Conservation (phyloP, 1,139 yeast species). For the Geotrichum cucujoidarum region DNA sequence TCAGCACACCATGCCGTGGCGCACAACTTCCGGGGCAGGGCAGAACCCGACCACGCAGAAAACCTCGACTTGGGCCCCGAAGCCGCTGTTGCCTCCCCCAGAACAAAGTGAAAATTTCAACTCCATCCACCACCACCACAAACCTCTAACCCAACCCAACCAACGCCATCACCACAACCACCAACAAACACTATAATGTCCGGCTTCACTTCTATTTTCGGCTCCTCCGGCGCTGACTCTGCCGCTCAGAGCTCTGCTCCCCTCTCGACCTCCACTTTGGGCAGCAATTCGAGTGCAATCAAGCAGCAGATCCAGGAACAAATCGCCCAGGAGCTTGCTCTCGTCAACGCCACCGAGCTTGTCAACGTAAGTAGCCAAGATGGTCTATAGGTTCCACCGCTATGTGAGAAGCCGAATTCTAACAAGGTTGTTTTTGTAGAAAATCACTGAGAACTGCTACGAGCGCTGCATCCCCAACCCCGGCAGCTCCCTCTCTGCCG, state of each 20-base stretch:
- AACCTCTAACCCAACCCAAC: too few species aligned
- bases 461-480: slow-evolving; percentile 65
- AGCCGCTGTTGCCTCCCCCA: too few species aligned
- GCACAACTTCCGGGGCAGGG: too few species aligned
- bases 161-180: too few species aligned
- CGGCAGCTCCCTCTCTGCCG: slow-evolving; percentile 42
- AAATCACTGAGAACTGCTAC: slow-evolving; percentile 85
- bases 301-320: slow-evolving; percentile 65
- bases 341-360: slow-evolving; percentile 82
- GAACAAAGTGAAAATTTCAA: too few species aligned
- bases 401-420: too few species aligned
- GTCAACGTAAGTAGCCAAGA: slow-evolving; percentile 51
- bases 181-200: too few species aligned
- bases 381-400: not conserved
- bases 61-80: too few species aligned
- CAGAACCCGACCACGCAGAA: too few species aligned
- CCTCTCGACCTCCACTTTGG: slow-evolving; percentile 33
- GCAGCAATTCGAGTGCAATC: slow-evolving; percentile 35
- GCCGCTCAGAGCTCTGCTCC: slow-evolving; percentile 33
- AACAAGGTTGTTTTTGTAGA: slow-evolving; percentile 32
- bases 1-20: too few species aligned
- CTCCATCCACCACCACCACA: too few species aligned
- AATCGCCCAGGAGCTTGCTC: slow-evolving; percentile 76
- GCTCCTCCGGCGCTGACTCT: slow-evolving; percentile 34
- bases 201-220: slow-evolving; percentile 41